Conservation (phyloP, 2,329 filamentous ascomycete species). For the Sarocladium brachiariae region DNA sequence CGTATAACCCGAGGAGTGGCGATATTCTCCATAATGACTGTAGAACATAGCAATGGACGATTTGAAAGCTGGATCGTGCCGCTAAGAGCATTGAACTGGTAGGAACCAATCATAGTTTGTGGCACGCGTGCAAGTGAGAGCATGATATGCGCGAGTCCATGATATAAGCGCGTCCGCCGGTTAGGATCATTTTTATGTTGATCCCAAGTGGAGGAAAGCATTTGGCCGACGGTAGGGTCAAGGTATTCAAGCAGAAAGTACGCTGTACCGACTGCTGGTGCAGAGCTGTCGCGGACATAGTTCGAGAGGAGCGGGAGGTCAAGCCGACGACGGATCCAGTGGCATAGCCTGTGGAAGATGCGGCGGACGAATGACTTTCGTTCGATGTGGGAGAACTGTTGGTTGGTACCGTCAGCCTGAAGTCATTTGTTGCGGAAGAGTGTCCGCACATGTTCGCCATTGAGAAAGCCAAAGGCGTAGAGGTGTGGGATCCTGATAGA, state of each 20-base stretch:
- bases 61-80: conserved; percentile 25
- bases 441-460: conserved; percentile 14
- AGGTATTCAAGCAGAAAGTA: conserved; percentile 20
- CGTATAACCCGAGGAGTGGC: conserved; percentile 24
- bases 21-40: conserved; percentile 23
- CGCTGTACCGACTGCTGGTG: conserved; percentile 10
- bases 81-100: conserved; percentile 15
- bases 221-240: conserved; percentile 14
- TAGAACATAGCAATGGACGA: conserved; percentile 14
- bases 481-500: conserved; percentile 22
- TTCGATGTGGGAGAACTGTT: not conserved
- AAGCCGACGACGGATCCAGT: conserved; percentile 11
- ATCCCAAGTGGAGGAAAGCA: conserved; percentile 18
- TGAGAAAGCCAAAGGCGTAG: conserved; percentile 16
- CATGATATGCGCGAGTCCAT: conserved; percentile 16
- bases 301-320: conserved; percentile 13
- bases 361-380: conserved; percentile 8
- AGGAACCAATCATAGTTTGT: conserved; percentile 17
- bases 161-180: conserved; percentile 13
- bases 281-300: conserved; percentile 11
- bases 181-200: conserved; percentile 11
- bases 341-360: conserved; percentile 7
- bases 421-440: not conserved
- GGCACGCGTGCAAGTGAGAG: conserved; percentile 16
- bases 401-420: not conserved